Evolutionary conservation across 2,329 filamentous ascomycete genomes (phyloP), one percentile per base, ranked within the genome.

Genomic region (Triangularia verruculosa): DNA sequence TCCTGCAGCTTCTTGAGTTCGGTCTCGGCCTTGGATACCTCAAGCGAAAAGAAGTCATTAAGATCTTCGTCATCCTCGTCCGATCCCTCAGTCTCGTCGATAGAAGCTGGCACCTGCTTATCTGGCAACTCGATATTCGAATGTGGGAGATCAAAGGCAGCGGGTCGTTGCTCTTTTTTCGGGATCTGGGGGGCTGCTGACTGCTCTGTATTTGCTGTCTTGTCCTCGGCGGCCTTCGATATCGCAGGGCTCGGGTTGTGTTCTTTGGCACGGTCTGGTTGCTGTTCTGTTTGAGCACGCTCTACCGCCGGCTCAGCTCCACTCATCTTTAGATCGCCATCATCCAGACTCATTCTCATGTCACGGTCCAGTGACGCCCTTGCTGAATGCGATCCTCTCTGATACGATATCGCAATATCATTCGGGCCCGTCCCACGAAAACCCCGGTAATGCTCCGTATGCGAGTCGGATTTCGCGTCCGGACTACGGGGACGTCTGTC

Each of bases 31-130:
- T 85, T 82, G 51, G 76, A 72, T 39, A 86, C 85, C 67, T 85
- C 77, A 60, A 77, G 76, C 59, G 81, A 78, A 60, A 87, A 85
- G 64, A 83, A 83, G 59, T 84, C 82, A 17, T 80, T 83, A 76
- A 86, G 82, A 53, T 84, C 82, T 56, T 86, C 84, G 62, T 87
- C 84, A 52, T 86, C 82, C 58, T 70, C 83, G 0, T 83, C 85
- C 54, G 82, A 81, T 60, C 78, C 76, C 55, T 80, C 78, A 1
- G 58, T 47, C 51, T 54, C 51, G n/a, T 54, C 51, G 9, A 53
- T 54, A 22, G 64, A 30, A 9, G 27, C 30, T 9, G 56, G n/a
- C 15, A 55, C 9, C 22, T 66, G 65, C 28, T 62, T 67, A 12
- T 64, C 30, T 2, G 67, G 68, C 51, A 71, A 22, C 22, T 65